Conservation (phyloP, 139 green algal species). For the Micromonas pusilla region DNA sequence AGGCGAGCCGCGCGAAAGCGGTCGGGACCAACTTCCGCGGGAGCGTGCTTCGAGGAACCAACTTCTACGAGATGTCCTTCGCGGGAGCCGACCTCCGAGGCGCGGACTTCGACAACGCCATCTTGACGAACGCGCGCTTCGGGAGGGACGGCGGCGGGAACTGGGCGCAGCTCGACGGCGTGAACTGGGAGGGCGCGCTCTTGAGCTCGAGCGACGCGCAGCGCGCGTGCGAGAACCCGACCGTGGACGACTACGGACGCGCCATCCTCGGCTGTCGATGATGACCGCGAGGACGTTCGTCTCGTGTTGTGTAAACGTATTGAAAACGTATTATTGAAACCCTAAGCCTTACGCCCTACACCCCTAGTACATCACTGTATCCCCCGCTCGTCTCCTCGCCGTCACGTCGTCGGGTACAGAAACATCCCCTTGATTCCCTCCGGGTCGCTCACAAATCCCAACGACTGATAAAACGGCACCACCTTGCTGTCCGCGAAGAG, state of each 20-base stretch:
- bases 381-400: too few relatives aligned
- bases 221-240: conserved; percentile 23
- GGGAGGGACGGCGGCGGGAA: conserved; percentile 6
- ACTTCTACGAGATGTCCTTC: conserved; percentile 19
- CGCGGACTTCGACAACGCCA: conserved; percentile 17
- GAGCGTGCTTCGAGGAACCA: background rate
- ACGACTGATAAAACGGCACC: conserved; percentile 69
- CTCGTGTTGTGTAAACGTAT: too few relatives aligned
- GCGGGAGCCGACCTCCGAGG: conserved; percentile 3
- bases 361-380: too few relatives aligned
- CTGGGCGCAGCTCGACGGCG: conserved; percentile 15
- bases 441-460: conserved; percentile 61
- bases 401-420: conserved; percentile 36
- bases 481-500: conserved; percentile 90
- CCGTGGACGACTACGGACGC: conserved; percentile 10
- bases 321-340: too few relatives aligned
- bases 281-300: too few relatives aligned
- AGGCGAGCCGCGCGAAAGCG: conserved; percentile 3
- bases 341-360: too few relatives aligned
- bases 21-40: background rate
- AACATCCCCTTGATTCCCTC: conserved; percentile 82
- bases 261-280: conserved; percentile 17
- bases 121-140: conserved; percentile 7
- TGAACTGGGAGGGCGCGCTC: conserved; percentile 26
- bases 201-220: background rate